Conservation (phyloP, 352 stramenopile species). For the Globisporangium cederbergense region DNA sequence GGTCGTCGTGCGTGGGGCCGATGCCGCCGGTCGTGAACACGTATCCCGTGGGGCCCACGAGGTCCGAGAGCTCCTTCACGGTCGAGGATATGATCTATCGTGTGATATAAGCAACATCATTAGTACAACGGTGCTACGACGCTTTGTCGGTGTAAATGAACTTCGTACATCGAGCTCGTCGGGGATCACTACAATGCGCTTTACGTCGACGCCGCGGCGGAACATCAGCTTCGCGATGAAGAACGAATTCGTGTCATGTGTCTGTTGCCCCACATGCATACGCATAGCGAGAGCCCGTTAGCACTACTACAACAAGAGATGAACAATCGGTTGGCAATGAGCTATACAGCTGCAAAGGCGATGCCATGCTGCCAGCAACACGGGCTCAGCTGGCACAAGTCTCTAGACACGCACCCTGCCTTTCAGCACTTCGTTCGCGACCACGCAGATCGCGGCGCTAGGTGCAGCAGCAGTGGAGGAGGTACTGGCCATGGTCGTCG, state of each 20-base stretch:
- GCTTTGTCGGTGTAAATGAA: background rate
- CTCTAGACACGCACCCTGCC: slow-evolving; percentile 45
- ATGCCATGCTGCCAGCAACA: background rate
- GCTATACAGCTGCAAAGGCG: background rate
- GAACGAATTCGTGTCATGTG: slow-evolving; percentile 83
- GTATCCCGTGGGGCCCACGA: slow-evolving; percentile 68
- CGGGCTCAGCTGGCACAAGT: background rate
- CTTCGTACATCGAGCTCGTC: slow-evolving; percentile 60
- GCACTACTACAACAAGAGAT: background rate
- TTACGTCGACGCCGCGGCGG: slow-evolving; percentile 68
- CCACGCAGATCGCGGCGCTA: slow-evolving; percentile 71
- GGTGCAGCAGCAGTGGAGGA: slow-evolving; percentile 21
- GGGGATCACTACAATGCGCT: slow-evolving; percentile 75
- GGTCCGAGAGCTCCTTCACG: slow-evolving; percentile 70
- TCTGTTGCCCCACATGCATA: slow-evolving; percentile 30
- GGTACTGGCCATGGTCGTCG: background rate
- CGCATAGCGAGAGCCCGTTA: background rate
- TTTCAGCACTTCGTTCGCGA: slow-evolving; percentile 82
- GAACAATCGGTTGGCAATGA: background rate
- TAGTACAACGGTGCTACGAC: background rate
- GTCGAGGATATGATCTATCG: slow-evolving; percentile 65
- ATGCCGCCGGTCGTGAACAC: slow-evolving; percentile 88
- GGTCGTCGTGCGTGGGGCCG: slow-evolving; percentile 83
- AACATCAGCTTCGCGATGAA: slow-evolving; percentile 84
- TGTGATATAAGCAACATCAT: background rate